Base-by-base conservation (phyloP, 805 yeast genomes). In the Dipodascopsis tothii region DNA sequence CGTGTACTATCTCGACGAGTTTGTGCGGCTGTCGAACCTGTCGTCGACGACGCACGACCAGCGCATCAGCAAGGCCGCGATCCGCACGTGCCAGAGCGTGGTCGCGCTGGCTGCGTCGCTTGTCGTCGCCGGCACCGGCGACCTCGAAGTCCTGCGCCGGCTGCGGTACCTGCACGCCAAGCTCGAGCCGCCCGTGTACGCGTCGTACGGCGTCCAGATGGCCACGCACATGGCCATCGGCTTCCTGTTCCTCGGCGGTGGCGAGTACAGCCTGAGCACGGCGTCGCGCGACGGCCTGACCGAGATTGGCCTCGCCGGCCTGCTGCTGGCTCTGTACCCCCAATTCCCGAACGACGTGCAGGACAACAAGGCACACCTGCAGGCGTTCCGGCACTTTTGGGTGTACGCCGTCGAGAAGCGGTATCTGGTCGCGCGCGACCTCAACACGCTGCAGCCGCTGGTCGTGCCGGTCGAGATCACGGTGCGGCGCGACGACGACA, bases 81-180 rank as follows among this genome's bases (percentile, higher is more conserved):
- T 81, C 1, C 63, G 70, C 18, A 73, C 72, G 27, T 67, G 80
- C 25, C 77, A 79, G 38, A 78, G 78, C 50, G 66, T 81, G 1
- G 53, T 86, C 11, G 72, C 80, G 1, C 60, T 90, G 3, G 73
- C 92, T 5, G 61, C 75, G 4, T 74, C 96, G 0, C 68, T 85
- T 21, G 72, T 87, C 0, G 83, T 86, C 84, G 88, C 95, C 1
- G 95, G 96, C 1, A 77, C 87, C 14, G 97, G 98, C 1, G 96
- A 92, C 59, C 63, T 88, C 42, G 83, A 78, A 35, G 75, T 80
- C 0, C 74, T 92, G 52, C 71, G 88, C 54, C 70, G 96, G 41
- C 66, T 85, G 35, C 70, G 95, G 46, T 72, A 73, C 21, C 64
- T 85, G 25, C 87, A 84, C 58, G 84, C 81, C 18, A 69, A 70